Percentiles rank a stretch among this genome's conserved stretches.
phyloP scores from a whole-genome alignment of 805 yeast species.

The Naumovozyma castellii region DNA sequence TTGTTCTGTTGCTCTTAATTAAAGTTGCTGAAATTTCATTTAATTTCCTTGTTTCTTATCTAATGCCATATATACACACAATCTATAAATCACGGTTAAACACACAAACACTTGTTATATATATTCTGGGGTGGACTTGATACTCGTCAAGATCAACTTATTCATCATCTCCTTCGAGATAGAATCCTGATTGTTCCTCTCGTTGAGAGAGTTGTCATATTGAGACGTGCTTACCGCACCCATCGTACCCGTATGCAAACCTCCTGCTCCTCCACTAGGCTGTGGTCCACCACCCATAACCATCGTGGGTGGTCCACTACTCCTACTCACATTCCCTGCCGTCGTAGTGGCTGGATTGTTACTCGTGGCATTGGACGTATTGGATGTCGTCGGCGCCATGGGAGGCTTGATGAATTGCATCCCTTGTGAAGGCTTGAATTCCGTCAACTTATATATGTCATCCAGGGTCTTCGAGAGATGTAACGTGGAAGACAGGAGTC shows the following conservation, averaged over 20 bases:
- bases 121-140: slow-evolving; percentile 27
- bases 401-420: slow-evolving; percentile 14
- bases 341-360: not conserved
- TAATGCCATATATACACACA: no score
- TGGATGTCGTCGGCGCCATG: slow-evolving; percentile 1
- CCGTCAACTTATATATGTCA: slow-evolving; percentile 39
- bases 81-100: not conserved
- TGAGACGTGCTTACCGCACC: slow-evolving; percentile 10
- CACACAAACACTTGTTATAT: slow-evolving; percentile 7
- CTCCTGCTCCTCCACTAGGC: slow-evolving; percentile 6
- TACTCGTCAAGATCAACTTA: slow-evolving; percentile 23
- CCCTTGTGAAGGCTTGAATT: slow-evolving; percentile 56
- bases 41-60: no score
- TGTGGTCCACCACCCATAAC: slow-evolving; percentile 7
- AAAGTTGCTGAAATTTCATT: no score
- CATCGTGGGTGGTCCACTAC: slow-evolving; percentile 1
- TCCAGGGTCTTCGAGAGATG: slow-evolving; percentile 39
- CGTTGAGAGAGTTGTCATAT: slow-evolving; percentile 5
- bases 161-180: slow-evolving; percentile 27
- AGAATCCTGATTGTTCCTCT: slow-evolving; percentile 7
- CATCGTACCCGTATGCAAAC: slow-evolving; percentile 3
- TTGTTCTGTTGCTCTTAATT: no score
- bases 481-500: slow-evolving; percentile 45
- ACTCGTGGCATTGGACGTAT: slow-evolving; percentile 2
- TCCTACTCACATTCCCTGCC: not conserved